A percentile compares a stretch with the other conserved stretches of the same genome.
phyloP scores from a whole-genome alignment of 768 basidiomycete genomes.

The Cyclocybe cylindracea region DNA sequence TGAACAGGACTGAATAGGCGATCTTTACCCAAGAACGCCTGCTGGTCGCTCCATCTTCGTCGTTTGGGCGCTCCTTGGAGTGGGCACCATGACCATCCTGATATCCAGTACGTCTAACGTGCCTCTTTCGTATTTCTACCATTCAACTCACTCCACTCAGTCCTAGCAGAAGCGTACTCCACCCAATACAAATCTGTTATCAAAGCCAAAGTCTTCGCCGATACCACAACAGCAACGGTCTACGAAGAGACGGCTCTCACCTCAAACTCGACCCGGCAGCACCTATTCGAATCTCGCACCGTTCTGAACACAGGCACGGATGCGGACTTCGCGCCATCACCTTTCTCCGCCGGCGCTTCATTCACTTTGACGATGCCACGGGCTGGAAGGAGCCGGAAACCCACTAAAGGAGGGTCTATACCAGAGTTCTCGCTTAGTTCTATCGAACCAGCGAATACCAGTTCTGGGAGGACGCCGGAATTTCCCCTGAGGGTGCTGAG shows the following conservation, averaged over 20 bases:
- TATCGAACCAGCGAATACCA: neutral
- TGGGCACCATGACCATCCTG: constrained; percentile 74
- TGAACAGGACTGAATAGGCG: constrained; percentile 37
- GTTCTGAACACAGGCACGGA: neutral
- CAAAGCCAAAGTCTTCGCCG: constrained; percentile 29
- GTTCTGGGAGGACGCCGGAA: neutral
- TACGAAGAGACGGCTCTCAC: neutral
- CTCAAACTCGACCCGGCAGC: neutral
- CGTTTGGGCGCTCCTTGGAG: constrained; percentile 76
- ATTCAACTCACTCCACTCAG: neutral
- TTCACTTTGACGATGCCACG: neutral
- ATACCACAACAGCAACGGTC: neutral
- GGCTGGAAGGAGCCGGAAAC: neutral
- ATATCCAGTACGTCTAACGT: constrained; percentile 54
- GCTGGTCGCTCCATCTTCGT: constrained; percentile 78
- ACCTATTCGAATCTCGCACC: constrained; percentile 3
- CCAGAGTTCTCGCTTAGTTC: constrained; percentile 3
- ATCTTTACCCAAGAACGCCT: constrained; percentile 59
- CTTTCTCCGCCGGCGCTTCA: neutral
- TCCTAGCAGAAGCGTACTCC: constrained; percentile 60
- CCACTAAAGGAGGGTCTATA: neutral
- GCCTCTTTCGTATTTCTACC: neutral
- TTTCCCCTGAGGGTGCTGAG: constrained; percentile 7
- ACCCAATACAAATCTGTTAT: constrained; percentile 62
- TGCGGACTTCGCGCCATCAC: neutral